Conservation (phyloP, 805 yeast genomes). For the Blastobotrys robertii region DNA sequence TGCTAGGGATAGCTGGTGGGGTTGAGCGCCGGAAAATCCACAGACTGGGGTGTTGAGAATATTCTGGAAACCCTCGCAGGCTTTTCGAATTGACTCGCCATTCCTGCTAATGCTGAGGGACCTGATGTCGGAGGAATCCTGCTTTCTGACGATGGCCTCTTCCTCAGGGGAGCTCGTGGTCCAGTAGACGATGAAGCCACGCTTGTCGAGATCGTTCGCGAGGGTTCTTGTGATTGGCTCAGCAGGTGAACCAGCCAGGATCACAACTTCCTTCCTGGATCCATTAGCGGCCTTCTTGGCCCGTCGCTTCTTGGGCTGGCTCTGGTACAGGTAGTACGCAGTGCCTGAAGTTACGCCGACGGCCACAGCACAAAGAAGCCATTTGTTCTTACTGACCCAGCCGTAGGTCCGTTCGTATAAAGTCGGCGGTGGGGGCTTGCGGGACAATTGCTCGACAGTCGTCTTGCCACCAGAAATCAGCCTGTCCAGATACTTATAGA, state of each 20-base stretch:
- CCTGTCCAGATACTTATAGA: constrained; percentile 10
- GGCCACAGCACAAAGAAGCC: constrained; percentile 13
- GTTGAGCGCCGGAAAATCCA: constrained; percentile 49
- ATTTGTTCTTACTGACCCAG: constrained; percentile 21
- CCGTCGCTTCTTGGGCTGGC: constrained; percentile 31
- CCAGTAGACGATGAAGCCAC: constrained; percentile 76
- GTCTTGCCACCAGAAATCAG: constrained; percentile 6
- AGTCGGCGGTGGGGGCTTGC: constrained; percentile 22
- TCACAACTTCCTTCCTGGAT: constrained; percentile 63
- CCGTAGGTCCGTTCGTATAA: constrained; percentile 10
- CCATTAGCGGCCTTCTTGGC: constrained; percentile 60
- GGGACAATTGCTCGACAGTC: constrained; percentile 1
- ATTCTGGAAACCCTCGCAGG: constrained; percentile 30
- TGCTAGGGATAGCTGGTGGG: constrained; percentile 47
- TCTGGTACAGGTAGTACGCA: constrained; percentile 12
- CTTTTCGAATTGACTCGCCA: constrained; percentile 35
- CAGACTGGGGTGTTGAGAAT: constrained; percentile 44
- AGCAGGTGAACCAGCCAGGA: constrained; percentile 66
- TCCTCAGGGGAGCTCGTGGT: constrained; percentile 53
- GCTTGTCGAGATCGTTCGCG: constrained; percentile 61
- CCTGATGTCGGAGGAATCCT: constrained; percentile 59
- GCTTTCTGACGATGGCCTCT: constrained; percentile 38
- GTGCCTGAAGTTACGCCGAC: constrained; percentile 17
- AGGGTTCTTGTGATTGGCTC: constrained; percentile 63
- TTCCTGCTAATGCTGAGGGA: constrained; percentile 45